A percentile compares a stretch with the other conserved stretches of the same genome.
Conservation (phyloP, 441 rosid genomes). For the Corymbia citriodora region DNA sequence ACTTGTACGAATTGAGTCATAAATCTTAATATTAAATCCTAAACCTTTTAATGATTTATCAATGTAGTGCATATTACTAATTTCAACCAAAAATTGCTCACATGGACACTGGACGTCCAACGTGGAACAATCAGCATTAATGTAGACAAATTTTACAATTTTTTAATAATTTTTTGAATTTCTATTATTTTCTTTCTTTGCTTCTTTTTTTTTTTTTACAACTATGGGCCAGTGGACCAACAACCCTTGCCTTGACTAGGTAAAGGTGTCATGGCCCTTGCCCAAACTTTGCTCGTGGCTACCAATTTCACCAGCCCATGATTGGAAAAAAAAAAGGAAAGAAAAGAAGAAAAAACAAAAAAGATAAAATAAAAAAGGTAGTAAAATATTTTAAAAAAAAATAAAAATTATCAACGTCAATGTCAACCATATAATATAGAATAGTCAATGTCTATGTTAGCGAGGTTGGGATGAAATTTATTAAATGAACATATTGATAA, state of each 20-base stretch:
- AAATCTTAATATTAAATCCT: no score
- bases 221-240: not conserved
- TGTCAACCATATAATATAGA: fast-evolving
- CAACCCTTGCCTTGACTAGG: not conserved
- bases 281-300: no score
- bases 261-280: fast-evolving
- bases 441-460: fast-evolving
- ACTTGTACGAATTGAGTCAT: fast-evolving
- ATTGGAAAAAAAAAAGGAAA: not conserved
- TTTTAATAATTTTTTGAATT: no score
- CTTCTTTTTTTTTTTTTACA: not conserved
- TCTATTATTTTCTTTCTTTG: no score
- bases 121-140: fast-evolving
- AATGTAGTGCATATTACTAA: not conserved
- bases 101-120: fast-evolving
- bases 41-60: no score
- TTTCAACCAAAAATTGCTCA: no score
- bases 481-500: no score
- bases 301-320: fast-evolving
- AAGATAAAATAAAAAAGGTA: no score
- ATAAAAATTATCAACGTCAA: not conserved
- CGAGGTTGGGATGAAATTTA: no score
- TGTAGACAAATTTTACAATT: no score
- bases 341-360: no score
- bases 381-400: no score